These are phyloP conservation scores for Byssoonygena ceratinophila DNA, from an alignment of 2,329 filamentous ascomycete species.

Conservation along the genomic window DNA sequence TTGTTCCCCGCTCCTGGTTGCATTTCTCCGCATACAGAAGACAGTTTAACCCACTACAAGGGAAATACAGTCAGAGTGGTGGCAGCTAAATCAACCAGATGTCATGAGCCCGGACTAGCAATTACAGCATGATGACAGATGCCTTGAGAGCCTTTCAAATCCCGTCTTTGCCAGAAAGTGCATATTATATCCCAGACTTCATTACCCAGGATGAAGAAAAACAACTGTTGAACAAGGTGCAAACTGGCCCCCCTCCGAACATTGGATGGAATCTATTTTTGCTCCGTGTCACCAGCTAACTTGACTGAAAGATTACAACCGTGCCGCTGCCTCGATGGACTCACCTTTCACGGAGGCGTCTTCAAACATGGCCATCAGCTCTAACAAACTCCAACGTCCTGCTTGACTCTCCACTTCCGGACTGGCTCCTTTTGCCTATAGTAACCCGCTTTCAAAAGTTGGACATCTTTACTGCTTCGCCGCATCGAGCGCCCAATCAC, in stretches of 20 bases:
- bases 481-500: conserved; percentile 73
- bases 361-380: conserved; percentile 83
- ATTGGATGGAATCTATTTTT: neutral
- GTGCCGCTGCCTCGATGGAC: conserved; percentile 74
- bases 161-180: conserved; percentile 31
- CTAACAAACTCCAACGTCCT: conserved; percentile 65
- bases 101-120: no score
- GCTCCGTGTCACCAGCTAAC: neutral
- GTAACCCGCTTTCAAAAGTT: conserved; percentile 43
- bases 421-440: conserved; percentile 63
- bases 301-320: conserved; percentile 39
- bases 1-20: no score
- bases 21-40: no score
- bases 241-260: neutral
- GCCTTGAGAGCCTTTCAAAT: conserved; percentile 26
- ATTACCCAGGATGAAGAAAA: conserved; percentile 65
- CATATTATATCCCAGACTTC: conserved; percentile 82
- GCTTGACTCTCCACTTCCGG: conserved; percentile 58
- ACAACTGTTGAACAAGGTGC: conserved; percentile 59
- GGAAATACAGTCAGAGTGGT: no score
- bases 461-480: conserved; percentile 51
- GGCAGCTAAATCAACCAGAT: no score
- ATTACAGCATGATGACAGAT: neutral
- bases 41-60: no score
- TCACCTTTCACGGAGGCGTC: conserved; percentile 70